Evolutionary conservation across 495 filamentous ascomycete species (phyloP).

Genomic region (Neurospora sp.): DNA sequence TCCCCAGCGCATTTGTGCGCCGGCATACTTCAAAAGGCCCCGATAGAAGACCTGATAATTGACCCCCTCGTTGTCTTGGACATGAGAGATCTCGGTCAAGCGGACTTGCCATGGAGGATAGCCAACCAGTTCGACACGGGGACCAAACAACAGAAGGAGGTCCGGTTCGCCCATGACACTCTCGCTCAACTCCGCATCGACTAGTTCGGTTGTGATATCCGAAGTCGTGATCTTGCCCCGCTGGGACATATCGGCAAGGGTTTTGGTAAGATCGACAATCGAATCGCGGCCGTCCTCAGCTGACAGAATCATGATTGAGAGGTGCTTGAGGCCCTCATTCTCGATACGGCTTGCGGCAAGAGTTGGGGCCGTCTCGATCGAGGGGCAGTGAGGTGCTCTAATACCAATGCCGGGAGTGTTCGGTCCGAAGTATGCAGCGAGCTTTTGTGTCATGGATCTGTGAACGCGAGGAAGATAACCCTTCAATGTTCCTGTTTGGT

Average conservation of each 20-base stretch:
- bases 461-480: slow-evolving; percentile 70
- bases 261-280: slow-evolving; percentile 90
- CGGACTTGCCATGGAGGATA: slow-evolving; percentile 96
- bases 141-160: slow-evolving; percentile 75
- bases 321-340: slow-evolving; percentile 26
- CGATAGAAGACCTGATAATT: slow-evolving; percentile 90
- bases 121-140: slow-evolving; percentile 69
- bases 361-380: slow-evolving; percentile 36
- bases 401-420: slow-evolving; percentile 56
- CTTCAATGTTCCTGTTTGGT: slow-evolving; percentile 67
- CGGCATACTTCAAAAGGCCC: slow-evolving; percentile 72
- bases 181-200: slow-evolving; percentile 75
- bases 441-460: slow-evolving; percentile 57
- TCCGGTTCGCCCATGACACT: slow-evolving; percentile 76
- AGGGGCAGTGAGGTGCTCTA: slow-evolving; percentile 62
- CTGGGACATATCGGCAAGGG: slow-evolving; percentile 89
- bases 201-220: slow-evolving; percentile 75
- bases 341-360: slow-evolving; percentile 10
- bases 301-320: slow-evolving; percentile 80
- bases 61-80: slow-evolving; percentile 63
- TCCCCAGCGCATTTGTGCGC: slow-evolving; percentile 82
- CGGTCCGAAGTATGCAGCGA: slow-evolving; percentile 75
- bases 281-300: slow-evolving; percentile 85
- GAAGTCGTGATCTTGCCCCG: slow-evolving; percentile 64
- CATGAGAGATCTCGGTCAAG: slow-evolving; percentile 84